These are phyloP conservation scores for Dactylellina leptospora DNA, from an alignment of 2,329 filamentous ascomycete species.

Conservation along the genomic window DNA sequence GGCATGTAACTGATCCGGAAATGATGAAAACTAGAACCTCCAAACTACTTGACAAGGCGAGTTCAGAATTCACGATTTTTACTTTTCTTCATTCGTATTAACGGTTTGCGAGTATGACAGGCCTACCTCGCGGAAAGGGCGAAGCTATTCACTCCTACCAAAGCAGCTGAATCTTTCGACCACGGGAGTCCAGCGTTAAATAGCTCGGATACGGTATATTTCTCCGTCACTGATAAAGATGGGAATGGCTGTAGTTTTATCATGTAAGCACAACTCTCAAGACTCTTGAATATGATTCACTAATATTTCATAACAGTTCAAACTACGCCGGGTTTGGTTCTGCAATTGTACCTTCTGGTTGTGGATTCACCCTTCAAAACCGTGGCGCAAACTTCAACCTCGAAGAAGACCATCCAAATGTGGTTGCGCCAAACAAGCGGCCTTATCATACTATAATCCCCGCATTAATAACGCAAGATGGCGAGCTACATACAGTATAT, in stretches of 20 bases:
- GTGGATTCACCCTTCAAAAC: conserved; percentile 94
- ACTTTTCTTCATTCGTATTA: too few relatives aligned
- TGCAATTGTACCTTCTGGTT: conserved; percentile 81
- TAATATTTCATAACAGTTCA: conserved; percentile 64
- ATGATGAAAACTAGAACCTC: conserved; percentile 74
- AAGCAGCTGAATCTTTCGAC: conserved; percentile 66
- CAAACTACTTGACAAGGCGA: conserved; percentile 74
- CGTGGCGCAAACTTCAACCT: conserved; percentile 88
- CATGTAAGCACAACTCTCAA: conserved; percentile 64
- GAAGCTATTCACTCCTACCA: conserved; percentile 69
- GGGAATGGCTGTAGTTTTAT: conserved; percentile 97
- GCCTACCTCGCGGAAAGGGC: conserved; percentile 67
- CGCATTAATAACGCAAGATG: conserved; percentile 78
- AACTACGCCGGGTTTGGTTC: conserved; percentile 92
- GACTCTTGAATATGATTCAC: neutral
- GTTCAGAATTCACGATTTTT: too few relatives aligned
- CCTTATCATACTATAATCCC: conserved; percentile 99
- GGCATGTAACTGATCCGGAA: conserved; percentile 88
- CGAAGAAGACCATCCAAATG: conserved; percentile 75
- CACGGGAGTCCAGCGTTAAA: conserved; percentile 86
- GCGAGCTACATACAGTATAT: conserved; percentile 67
- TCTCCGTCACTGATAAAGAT: conserved; percentile 78
- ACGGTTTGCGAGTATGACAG: conserved; percentile 20
- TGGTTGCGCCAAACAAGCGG: conserved; percentile 79
- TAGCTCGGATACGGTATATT: conserved; percentile 93